These are phyloP conservation scores for Fusarium sp. DNA, from an alignment of 2,329 filamentous ascomycete genomes.

Conservation along the genomic window DNA sequence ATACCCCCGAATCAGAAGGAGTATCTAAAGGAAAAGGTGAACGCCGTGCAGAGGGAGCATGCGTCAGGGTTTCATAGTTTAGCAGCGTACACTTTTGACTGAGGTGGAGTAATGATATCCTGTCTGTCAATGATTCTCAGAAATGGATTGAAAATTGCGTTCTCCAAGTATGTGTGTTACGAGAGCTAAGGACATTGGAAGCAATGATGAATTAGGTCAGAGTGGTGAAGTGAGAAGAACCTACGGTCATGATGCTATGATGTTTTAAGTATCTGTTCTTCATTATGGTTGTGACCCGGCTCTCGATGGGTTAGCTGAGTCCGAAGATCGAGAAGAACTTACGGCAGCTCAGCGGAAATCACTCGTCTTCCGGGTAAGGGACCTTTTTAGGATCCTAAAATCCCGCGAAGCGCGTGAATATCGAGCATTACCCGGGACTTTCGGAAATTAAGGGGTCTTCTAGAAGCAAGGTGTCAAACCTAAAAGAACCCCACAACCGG, in stretches of 20 bases:
- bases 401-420: not conserved
- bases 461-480: not conserved
- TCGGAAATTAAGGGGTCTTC: not conserved
- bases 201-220: not conserved
- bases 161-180: not conserved
- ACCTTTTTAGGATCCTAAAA: not conserved
- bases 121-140: not conserved
- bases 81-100: constrained; percentile 12
- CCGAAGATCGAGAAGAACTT: too few species aligned
- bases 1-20: constrained; percentile 58
- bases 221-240: not conserved
- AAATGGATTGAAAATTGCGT: too few species aligned
- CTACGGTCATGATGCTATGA: too few species aligned
- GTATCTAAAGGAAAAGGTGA: constrained; percentile 55
- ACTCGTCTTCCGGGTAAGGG: too few species aligned
- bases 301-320: too few species aligned
- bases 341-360: too few species aligned
- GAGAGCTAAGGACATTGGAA: not conserved
- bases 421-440: not conserved
- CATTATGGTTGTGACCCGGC: too few species aligned
- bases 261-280: too few species aligned
- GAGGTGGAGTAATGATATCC: not conserved
- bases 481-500: not conserved
- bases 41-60: constrained; percentile 43
- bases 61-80: constrained; percentile 19